Base-by-base conservation (phyloP, 495 filamentous ascomycete species). In the Echria macrotheca region DNA sequence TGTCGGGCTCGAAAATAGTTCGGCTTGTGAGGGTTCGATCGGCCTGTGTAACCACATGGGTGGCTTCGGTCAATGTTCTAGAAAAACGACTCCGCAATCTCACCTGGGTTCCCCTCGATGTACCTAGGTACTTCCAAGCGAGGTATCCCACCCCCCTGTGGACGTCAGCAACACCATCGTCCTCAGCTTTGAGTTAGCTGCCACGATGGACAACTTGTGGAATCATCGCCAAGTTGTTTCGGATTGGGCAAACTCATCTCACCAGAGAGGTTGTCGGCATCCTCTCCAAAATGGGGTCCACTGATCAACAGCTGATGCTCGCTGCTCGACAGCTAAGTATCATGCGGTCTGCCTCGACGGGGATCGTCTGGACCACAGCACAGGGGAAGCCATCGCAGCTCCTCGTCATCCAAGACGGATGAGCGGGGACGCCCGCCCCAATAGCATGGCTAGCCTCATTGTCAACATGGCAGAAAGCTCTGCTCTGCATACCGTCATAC, bases 41-140 rank as follows among this genome's bases (percentile, higher is more conserved):
- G 52, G 40, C 36, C 35, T 58, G 55, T 46, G 58, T 47, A 53
- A 54, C 57, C 54, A 55, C 45, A 37, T 46, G 31, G 37, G 33
- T 26, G 48, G 17, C 39, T 60, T 60, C 55, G 44, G 51, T 50
- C 39, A 49, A 33, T 28, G 40, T 60, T 60, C 58, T 60, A 60
- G 58, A 60, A 60, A 35, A 19, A 14, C 44, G 25, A 43, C 53
- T 53, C 56, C 46, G 40, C 53, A 48, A 21, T 24, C 43, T 40
- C 42, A 21, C 25, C 9, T 15, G n/a, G 19, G 11, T 35, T 15
- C 44, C 28, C n/a, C 17, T 19, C 18, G 19, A 41, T 21, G 21
- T 41, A 17, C 38, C 38, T 17, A 11, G 21, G 19, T 23, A 41
- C 38, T 3, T 37, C 35, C 35, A n/a, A 2, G 17, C 35, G n/a